A percentile compares a stretch with the other conserved stretches of the same genome.
phyloP scores from a whole-genome alignment of 2,329 filamentous ascomycete genomes.

The Didymella segeticola region DNA sequence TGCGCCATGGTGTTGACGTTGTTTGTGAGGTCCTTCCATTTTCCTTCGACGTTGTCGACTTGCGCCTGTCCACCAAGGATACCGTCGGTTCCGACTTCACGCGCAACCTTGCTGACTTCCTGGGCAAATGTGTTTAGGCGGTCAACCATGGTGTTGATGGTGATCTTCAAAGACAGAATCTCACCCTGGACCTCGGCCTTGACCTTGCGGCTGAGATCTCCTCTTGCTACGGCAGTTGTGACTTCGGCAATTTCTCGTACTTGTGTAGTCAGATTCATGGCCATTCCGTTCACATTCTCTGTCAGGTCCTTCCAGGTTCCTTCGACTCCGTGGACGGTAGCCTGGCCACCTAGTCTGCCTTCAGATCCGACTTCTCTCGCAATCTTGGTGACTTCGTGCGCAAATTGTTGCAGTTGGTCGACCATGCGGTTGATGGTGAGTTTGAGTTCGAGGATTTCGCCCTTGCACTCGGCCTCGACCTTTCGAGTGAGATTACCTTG shows the following conservation, averaged over 20 bases:
- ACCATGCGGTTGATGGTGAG: constrained; percentile 62
- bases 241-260: constrained; percentile 62
- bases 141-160: constrained; percentile 75
- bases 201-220: constrained; percentile 60
- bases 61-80: constrained; percentile 69
- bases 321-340: constrained; percentile 60
- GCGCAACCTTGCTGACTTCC: constrained; percentile 70
- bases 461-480: constrained; percentile 60
- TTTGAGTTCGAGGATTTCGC: constrained; percentile 60
- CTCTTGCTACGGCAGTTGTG: constrained; percentile 59
- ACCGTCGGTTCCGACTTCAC: constrained; percentile 70
- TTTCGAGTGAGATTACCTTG: constrained; percentile 60
- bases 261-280: constrained; percentile 59
- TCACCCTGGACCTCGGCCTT: constrained; percentile 60
- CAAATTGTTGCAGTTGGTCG: constrained; percentile 60
- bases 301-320: constrained; percentile 62
- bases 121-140: constrained; percentile 68
- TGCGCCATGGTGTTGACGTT: constrained; percentile 73
- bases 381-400: constrained; percentile 61
- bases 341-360: constrained; percentile 59
- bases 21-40: constrained; percentile 71
- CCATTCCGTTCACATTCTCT: constrained; percentile 63
- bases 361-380: constrained; percentile 61
- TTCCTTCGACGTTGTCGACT: constrained; percentile 70
- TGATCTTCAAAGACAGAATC: constrained; percentile 76